Evolutionary conservation across 192 early-diverging fungal species (phyloP).

Genomic region (Tieghemiomyces parasiticus): DNA sequence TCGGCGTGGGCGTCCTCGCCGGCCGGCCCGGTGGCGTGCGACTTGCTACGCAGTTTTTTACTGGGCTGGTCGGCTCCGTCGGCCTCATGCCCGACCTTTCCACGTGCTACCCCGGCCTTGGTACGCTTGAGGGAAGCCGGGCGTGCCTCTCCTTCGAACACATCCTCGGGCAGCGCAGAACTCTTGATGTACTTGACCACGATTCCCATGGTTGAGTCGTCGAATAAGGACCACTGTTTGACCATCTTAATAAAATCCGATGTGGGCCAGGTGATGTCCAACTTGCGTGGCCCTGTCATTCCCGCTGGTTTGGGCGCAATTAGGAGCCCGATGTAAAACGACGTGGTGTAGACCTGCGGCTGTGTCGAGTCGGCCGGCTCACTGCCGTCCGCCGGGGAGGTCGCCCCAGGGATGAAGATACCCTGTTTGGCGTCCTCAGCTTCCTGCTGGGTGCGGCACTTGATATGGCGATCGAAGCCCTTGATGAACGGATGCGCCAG

Average conservation of each 20-base stretch:
- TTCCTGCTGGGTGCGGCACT: constrained; percentile 52
- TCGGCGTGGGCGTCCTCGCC: neutral
- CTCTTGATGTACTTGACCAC: constrained; percentile 39
- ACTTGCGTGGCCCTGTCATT: constrained; percentile 32
- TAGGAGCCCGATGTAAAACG: constrained; percentile 80
- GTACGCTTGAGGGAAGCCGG: neutral
- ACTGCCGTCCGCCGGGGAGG: constrained; percentile 16
- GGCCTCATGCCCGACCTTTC: neutral
- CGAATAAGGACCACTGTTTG: constrained; percentile 65
- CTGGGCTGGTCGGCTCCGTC: neutral
- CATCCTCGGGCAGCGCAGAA: constrained; percentile 28
- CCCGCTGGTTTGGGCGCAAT: constrained; percentile 39
- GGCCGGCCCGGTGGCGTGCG: neutral
- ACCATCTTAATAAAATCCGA: constrained; percentile 71
- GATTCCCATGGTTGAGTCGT: constrained; percentile 49
- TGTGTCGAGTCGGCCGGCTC: constrained; percentile 12
- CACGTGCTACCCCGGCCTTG: neutral
- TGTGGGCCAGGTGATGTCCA: constrained; percentile 73
- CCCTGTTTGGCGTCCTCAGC: constrained; percentile 49
- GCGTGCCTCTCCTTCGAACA: constrained; percentile 16
- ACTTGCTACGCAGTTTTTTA: constrained; percentile 1
- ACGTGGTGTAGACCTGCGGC: constrained; percentile 48
- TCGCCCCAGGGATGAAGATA: constrained; percentile 25
- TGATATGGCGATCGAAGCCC: constrained; percentile 52
- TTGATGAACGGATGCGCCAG: constrained; percentile 87